Conservation (phyloP, 2,329 filamentous ascomycete species). For the Alternaria angustiovoidea region DNA sequence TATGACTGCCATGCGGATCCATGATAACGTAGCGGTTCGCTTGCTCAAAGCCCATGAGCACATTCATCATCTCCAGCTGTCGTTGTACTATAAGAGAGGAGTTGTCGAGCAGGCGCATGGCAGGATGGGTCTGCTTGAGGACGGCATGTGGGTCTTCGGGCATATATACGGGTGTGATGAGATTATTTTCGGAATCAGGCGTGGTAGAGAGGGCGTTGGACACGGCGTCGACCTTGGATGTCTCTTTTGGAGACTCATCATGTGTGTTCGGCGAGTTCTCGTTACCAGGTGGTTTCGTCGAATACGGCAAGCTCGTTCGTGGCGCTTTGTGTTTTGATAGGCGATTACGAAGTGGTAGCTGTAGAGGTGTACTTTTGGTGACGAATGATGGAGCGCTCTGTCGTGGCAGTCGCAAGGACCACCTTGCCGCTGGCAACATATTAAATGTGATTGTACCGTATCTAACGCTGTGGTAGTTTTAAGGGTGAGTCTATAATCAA, state of each 20-base stretch:
- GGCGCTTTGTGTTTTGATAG: constrained; percentile 27
- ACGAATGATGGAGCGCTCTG: constrained; percentile 31
- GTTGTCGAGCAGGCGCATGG: constrained; percentile 65
- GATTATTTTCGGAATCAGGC: constrained; percentile 55
- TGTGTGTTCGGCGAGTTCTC: constrained; percentile 14
- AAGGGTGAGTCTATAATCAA: constrained; percentile 4
- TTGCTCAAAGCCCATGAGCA: constrained; percentile 72
- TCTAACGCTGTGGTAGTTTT: constrained; percentile 1
- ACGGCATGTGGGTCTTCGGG: constrained; percentile 68
- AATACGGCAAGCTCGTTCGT: constrained; percentile 16
- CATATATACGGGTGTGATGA: constrained; percentile 68
- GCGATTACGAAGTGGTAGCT: constrained; percentile 35
- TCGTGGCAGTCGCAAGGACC: constrained; percentile 41
- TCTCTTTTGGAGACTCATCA: constrained; percentile 24
- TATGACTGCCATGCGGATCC: constrained; percentile 68
- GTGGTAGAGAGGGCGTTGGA: constrained; percentile 56
- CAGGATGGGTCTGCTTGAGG: constrained; percentile 66
- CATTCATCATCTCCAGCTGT: constrained; percentile 71
- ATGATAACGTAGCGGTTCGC: constrained; percentile 72
- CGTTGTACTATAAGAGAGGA: constrained; percentile 69
- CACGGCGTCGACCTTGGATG: constrained; percentile 52
- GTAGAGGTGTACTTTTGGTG: constrained; percentile 29
- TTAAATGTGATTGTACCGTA: constrained; percentile 5
- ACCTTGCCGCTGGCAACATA: constrained; percentile 40
- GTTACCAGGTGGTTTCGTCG: constrained; percentile 19